phyloP scores from a whole-genome alignment of 306 rosid species.

The Dalbergia cochinchinensis region DNA sequence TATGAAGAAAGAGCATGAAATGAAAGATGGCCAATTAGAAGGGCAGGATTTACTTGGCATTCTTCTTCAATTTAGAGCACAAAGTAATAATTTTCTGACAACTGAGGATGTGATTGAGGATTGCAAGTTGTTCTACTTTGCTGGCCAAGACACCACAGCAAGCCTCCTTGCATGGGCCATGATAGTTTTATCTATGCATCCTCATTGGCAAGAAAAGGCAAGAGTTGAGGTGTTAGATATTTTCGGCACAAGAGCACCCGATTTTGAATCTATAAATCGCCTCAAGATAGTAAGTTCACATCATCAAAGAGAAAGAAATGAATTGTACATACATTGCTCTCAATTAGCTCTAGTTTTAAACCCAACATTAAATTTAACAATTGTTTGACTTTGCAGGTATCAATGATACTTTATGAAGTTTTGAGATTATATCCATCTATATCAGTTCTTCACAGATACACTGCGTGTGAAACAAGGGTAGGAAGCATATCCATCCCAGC shows the following conservation, averaged over 20 bases:
- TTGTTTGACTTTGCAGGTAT: constrained; percentile 20
- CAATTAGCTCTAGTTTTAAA: no score
- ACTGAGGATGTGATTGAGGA: constrained; percentile 63
- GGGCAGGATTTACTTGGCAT: constrained; percentile 52
- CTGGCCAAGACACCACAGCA: constrained; percentile 67
- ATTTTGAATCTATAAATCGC: constrained; percentile 44
- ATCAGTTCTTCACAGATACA: constrained; percentile 16
- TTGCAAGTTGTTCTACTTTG: constrained; percentile 65
- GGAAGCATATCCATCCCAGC: constrained; percentile 53
- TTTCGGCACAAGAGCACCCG: constrained; percentile 44
- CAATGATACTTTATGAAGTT: constrained; percentile 45
- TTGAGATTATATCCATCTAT: constrained; percentile 46
- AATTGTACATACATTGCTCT: no score
- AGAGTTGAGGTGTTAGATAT: constrained; percentile 47
- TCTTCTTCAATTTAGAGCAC: constrained; percentile 43
- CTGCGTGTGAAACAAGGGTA: constrained; percentile 27
- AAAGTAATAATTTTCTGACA: constrained; percentile 43
- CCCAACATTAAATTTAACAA: not conserved
- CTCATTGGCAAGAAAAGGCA: constrained; percentile 64
- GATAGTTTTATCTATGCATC: constrained; percentile 54
- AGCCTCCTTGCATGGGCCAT: constrained; percentile 60
- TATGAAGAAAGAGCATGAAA: constrained; percentile 42
- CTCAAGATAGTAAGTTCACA: constrained; percentile 48
- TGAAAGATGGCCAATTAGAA: constrained; percentile 37
- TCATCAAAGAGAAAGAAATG: not conserved